Evolutionary conservation across 2,329 filamentous ascomycete species (phyloP).

Genomic region (Penicillium polonicum): DNA sequence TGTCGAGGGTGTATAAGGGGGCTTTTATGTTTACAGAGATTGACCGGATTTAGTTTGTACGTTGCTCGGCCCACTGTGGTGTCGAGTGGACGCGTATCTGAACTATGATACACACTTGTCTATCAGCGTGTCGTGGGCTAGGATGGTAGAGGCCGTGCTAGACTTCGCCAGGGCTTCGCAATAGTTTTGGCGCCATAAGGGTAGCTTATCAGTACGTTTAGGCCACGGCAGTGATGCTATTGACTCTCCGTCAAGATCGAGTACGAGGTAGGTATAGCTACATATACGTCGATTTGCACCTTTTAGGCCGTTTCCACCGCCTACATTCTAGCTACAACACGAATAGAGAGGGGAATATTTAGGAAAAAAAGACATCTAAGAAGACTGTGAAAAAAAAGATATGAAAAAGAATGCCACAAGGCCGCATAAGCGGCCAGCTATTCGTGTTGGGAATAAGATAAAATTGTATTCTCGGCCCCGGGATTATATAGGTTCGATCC

Average conservation of each 20-base stretch:
- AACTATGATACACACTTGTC: not conserved
- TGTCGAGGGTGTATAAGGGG: not conserved
- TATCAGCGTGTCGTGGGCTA: no score
- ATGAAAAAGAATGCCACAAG: not conserved
- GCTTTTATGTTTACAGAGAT: not conserved
- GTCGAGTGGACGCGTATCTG: not conserved
- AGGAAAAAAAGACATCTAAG: not conserved
- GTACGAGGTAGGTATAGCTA: not conserved
- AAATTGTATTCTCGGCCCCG: not conserved
- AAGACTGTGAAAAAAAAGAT: not conserved
- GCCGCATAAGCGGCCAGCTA: not conserved
- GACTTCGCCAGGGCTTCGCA: no score
- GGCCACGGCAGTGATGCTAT: no score
- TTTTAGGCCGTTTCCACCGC: not conserved
- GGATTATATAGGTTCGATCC: not conserved
- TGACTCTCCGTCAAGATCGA: no score
- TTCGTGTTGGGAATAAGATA: conserved; percentile 3
- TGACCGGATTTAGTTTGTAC: not conserved
- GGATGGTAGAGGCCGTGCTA: no score
- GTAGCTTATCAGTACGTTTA: no score
- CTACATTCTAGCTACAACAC: not conserved
- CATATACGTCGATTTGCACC: not conserved
- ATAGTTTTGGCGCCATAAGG: no score
- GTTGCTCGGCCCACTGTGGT: not conserved
- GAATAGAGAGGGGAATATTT: not conserved